Conservation (phyloP, 345 rosid genomes). For the Syzygium jambos region DNA sequence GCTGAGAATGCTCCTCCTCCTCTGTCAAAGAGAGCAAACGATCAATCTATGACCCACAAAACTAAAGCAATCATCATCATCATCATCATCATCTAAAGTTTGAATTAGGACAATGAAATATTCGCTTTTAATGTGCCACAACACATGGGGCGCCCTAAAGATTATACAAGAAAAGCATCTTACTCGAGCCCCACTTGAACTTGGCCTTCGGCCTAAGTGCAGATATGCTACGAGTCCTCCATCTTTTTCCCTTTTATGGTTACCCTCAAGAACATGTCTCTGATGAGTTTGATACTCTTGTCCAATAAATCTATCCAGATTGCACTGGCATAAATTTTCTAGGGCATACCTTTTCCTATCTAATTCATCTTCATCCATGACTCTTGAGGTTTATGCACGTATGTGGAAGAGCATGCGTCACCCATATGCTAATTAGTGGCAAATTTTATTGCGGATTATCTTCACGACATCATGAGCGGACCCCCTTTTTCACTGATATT, state of each 20-base stretch:
- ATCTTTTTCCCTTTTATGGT: neutral
- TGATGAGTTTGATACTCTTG: neutral
- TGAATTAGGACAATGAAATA: neutral
- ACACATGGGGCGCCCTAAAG: neutral
- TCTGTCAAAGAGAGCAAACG: neutral
- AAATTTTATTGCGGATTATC: neutral
- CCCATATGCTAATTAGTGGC: neutral
- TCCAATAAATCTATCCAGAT: neutral
- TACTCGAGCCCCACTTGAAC: neutral
- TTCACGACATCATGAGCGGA: neutral
- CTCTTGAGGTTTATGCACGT: neutral
- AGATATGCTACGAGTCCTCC: neutral
- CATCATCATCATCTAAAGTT: neutral
- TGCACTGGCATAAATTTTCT: neutral
- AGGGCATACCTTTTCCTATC: neutral
- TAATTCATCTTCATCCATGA: neutral
- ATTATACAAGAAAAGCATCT: neutral
- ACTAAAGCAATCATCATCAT: neutral
- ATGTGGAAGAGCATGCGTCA: neutral
- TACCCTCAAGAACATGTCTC: neutral
- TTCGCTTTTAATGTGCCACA: neutral
- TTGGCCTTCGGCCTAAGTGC: neutral
- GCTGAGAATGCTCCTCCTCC: conserved; percentile 17
- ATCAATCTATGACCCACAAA: neutral
- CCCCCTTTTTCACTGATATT: too few relatives aligned